Evolutionary conservation across 192 early-diverging fungal genomes (phyloP), one percentile per base, ranked within the genome.

Genomic region (Coemansia sp.): DNA sequence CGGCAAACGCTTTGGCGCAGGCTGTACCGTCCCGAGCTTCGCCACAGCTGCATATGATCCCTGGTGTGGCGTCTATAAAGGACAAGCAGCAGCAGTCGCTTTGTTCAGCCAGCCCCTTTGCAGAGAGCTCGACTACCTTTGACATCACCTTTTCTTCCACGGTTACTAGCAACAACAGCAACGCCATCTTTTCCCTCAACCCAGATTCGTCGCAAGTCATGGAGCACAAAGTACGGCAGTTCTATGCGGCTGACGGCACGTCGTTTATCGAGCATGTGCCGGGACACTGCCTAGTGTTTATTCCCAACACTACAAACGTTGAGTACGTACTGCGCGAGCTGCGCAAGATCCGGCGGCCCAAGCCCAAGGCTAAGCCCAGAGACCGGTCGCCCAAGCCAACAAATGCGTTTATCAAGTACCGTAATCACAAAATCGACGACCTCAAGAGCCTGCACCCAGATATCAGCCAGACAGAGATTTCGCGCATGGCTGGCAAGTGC

Each of bases 351-450:
- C 68, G 75, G 29, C 52, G 44, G 22, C 75, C 68, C 12, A 61
- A 46, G 41, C 57, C 69, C 39, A 57, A 58, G 40, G 40, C 56
- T 3, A 68, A 62, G 46, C 62, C 62, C 5, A 78, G 61, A 68
- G 58, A 67, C 14, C 67, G 67, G 54, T 68, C 70, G 8, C 37
- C 54, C 26, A 80, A 74, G 62, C 76, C 76, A 0, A 80, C 76
- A 22, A 80, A 80, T 32, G 59, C 76, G 9, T 80, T 80, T 41
- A 80, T 80, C 60, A 80, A 74, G 59, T 80, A 80, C 42, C 76
- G 76, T 52, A 80, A 70, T 63, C 56, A 74, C 53, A 80, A 73
- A 48, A 80, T 80, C 39, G 46, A 21, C 12, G 76, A 80, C 41
- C 64, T 80, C 59, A 73, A 80, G 63, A 29, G 29, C 24, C 43